Base-by-base conservation (phyloP, 2,329 filamentous ascomycete genomes). In the Aspergillus sp. region DNA sequence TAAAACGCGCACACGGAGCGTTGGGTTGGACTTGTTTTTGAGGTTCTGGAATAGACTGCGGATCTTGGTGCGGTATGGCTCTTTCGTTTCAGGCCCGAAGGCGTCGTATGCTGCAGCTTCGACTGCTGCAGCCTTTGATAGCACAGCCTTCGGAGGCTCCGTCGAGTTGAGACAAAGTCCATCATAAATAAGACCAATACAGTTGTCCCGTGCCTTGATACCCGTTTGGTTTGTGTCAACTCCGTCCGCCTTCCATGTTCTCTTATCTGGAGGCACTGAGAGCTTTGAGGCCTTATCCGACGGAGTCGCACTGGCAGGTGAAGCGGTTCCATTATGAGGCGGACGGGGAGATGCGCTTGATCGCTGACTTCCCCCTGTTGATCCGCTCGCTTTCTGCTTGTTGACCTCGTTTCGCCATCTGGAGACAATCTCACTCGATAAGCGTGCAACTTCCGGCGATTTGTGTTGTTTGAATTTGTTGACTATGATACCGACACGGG, bases 11-110 rank as follows among this genome's bases (percentile, higher is more conserved):
- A 82, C 82, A 52, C 92, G 88, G 44, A 99, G 85, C 60, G 86
- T 84, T 39, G 85, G 82, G 77, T 98, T 98, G 62, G 87, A 89
- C 77, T 90, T 93, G 80, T 91, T 91, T 82, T 97, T 98, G 66
- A 99, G 85, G 72, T 98, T 98, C 73, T 93, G 87, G 78, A 91
- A 98, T 21, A 99, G 86, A 19, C 91, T 96, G 65, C 93, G 90
- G 68, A 98, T 89, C 81, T 97, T 97, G 64, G 82, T 83, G 71
- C 89, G 89, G 82, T 99, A 99, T 50, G 88, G 85, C 47, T 86
- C 77, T 48, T 82, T 84, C 15, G 82, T 88, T 68, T 92, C 88
- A 55, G 88, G 86, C 56, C 88, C 87, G 73, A 87, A 89, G 31
- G 83, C 78, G 56, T 81, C 82, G 76, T 83, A 93, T 6, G 90